Conservation (phyloP, 345 rosid species). For the Corymbia maculata region DNA sequence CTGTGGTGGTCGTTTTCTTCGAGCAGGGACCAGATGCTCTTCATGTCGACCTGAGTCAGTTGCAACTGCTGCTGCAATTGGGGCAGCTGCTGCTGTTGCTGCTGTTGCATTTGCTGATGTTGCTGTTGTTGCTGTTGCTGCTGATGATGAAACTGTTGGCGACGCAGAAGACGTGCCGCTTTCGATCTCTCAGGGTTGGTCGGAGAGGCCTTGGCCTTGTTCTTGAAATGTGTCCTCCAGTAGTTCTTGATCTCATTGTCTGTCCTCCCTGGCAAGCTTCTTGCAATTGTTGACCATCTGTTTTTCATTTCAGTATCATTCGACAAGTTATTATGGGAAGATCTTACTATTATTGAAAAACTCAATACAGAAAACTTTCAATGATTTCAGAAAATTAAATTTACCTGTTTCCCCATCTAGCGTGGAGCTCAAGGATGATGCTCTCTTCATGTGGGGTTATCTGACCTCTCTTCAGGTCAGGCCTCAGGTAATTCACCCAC, state of each 20-base stretch:
- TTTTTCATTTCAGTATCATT: background rate
- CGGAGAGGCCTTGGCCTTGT: constrained; percentile 43
- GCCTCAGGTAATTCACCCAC: constrained; percentile 94
- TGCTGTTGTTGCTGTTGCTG: constrained; percentile 26
- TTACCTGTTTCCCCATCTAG: constrained; percentile 92
- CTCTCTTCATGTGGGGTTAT: constrained; percentile 88
- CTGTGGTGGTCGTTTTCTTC: constrained; percentile 31
- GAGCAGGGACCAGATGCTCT: constrained; percentile 39
- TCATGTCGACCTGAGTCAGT: constrained; percentile 20
- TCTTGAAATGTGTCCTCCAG: constrained; percentile 96
- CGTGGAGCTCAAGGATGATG: constrained; percentile 78
- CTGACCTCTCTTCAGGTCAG: constrained; percentile 88
- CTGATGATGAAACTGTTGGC: constrained; percentile 69
- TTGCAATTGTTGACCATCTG: constrained; percentile 94
- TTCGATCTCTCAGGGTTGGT: constrained; percentile 39
- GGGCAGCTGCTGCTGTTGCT: constrained; percentile 31
- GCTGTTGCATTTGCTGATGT: constrained; percentile 11
- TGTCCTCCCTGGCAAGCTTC: constrained; percentile 91
- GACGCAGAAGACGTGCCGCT: constrained; percentile 38
- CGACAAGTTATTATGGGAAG: background rate
- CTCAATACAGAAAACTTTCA: background rate
- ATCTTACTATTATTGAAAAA: background rate
- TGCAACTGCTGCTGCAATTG: constrained; percentile 43
- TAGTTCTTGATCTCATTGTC: constrained; percentile 91
- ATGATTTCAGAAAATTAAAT: background rate